Percentiles rank a stretch among this genome's conserved stretches.
phyloP scores from a whole-genome alignment of 208 protist genomes.

The Trypanosoma avium region DNA sequence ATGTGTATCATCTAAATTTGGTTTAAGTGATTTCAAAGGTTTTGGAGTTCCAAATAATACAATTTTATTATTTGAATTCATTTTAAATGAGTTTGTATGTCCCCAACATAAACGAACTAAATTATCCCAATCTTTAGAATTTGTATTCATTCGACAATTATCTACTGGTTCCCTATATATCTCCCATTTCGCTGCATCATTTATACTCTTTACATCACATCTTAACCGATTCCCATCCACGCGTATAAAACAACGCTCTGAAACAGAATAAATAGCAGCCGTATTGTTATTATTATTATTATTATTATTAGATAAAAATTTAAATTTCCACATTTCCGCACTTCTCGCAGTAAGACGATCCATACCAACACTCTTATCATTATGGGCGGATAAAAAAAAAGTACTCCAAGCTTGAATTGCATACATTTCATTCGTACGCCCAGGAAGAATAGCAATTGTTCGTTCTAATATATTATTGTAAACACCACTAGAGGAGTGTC shows the following conservation, averaged over 20 bases:
- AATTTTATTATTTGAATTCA: background rate
- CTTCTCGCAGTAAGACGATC: conserved; percentile 12
- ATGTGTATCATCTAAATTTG: conserved; percentile 10
- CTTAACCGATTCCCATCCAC: conserved; percentile 1
- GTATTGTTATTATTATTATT: no score
- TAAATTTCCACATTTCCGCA: conserved; percentile 26
- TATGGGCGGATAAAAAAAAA: conserved; percentile 22
- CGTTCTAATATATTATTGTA: conserved; percentile 5
- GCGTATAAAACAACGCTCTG: conserved; percentile 1
- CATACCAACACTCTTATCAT: conserved; percentile 17
- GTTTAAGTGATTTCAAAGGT: conserved; percentile 20
- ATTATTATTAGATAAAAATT: conserved; percentile 1
- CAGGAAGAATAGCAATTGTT: conserved; percentile 10
- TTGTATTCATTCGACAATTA: background rate
- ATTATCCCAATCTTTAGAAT: conserved; percentile 2
- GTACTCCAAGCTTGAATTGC: conserved; percentile 23
- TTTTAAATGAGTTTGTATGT: background rate
- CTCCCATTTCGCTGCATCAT: conserved; percentile 8
- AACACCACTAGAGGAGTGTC: conserved; percentile 11
- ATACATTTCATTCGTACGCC: background rate
- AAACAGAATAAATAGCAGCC: conserved; percentile 4
- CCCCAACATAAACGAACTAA: conserved; percentile 8
- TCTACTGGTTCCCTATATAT: conserved; percentile 2
- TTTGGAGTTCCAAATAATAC: conserved; percentile 28
- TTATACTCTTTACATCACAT: background rate